Evolutionary conservation across 495 filamentous ascomycete species (phyloP), one percentile per base, ranked within the genome.

Genomic region (Tuber borchii): DNA sequence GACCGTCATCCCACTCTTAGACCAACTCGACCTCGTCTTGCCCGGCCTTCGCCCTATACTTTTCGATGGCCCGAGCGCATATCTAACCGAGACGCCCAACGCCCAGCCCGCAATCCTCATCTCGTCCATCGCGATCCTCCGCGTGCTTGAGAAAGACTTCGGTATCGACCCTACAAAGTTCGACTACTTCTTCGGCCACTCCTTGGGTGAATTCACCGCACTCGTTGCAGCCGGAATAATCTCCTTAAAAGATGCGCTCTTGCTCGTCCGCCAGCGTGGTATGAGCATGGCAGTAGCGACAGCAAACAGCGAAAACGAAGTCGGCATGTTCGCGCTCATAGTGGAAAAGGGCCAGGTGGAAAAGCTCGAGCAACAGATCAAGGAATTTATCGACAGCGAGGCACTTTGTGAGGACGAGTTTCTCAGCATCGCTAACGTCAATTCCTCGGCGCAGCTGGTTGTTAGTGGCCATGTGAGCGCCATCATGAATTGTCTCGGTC

Each of bases 81-180:
- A 86, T 31, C 88, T 99, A 75, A 95, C 92, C 51, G 87, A 88
- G 71, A 97, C 95, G 19, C 89, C 91, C 75, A 93, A 97, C 81
- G 91, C 95, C 16, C 95, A 99, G 84, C 95, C 95, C 0, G 95
- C 95, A 70, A 95, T 98, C 83, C 95, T 99, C 91, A 92, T 94
- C 20, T 93, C 93, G 8, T 96, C 93, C 39, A 88, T 98, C 80
- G 86, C 97, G 39, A 97, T 97, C 77, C 89, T 97, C 46, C 91
- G 93, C 70, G 91, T 99, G 74, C 88, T 99, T 71, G 93, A 98
- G 84, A 83, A 89, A 46, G 91, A 97, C 70, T 97, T 94, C 78
- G 90, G 87, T 20, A 72, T 83, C 12, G 69, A 74, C 20, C 77
- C 81, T 19, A 22, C 37, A 26, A 77, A 61, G 46, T 97, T 98